phyloP scores from a whole-genome alignment of 2,329 filamentous ascomycete genomes.

The Lachnellula willkommii region DNA sequence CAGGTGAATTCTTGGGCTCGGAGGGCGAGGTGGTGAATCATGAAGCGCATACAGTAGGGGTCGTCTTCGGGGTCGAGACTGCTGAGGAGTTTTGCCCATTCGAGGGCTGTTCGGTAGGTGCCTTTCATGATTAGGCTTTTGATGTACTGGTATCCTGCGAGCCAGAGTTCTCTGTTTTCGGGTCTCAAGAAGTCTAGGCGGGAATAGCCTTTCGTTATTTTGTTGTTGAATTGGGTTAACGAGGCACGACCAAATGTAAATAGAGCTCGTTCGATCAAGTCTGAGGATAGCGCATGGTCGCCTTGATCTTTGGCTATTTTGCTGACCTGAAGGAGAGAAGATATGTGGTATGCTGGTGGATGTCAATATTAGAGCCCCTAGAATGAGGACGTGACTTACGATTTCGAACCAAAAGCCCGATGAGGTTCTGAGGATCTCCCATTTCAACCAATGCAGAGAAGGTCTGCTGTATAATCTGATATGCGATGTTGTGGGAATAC shows the following conservation, averaged over 20 bases:
- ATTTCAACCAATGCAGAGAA: constrained; percentile 82
- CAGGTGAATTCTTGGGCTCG: constrained; percentile 71
- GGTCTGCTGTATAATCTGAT: constrained; percentile 66
- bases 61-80: constrained; percentile 67
- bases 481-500: constrained; percentile 68
- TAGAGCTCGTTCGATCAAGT: constrained; percentile 83
- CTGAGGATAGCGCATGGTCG: constrained; percentile 78
- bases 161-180: constrained; percentile 89
- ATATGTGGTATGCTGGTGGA: constrained; percentile 73
- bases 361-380: constrained; percentile 17
- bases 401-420: constrained; percentile 66
- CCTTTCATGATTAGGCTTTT: constrained; percentile 79
- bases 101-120: constrained; percentile 88
- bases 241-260: constrained; percentile 90
- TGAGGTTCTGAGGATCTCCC: constrained; percentile 74
- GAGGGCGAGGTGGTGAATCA: constrained; percentile 81
- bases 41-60: constrained; percentile 75
- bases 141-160: constrained; percentile 85
- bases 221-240: constrained; percentile 73
- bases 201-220: constrained; percentile 71
- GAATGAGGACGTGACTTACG: constrained; percentile 35
- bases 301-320: constrained; percentile 88
- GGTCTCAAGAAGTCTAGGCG: constrained; percentile 73
- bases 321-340: constrained; percentile 87
- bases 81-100: constrained; percentile 85